Base-by-base conservation (phyloP, 305 asterid species). In the Ilex paraguariensis region DNA sequence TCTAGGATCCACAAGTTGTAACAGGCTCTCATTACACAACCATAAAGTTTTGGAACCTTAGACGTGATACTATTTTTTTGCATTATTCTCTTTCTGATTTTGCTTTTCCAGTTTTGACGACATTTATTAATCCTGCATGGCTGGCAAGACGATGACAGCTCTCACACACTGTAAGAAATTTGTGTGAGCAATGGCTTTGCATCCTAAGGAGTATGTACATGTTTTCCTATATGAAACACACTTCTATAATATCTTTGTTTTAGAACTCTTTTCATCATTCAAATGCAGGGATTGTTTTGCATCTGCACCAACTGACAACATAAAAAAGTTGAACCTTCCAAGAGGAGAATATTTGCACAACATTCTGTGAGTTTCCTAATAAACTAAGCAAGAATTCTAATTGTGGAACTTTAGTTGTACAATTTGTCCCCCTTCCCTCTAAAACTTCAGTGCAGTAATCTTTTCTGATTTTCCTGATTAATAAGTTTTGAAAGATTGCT, bases 11-110 rank as follows among this genome's bases (percentile, higher is more conserved):
- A 32, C 99, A 93, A 78, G 97, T 90, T 71, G 70, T 93, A 61
- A 93, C 99, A 32, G 99, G 99, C 66, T 93, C 99, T 63, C 99
- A 93, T 63, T 97, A 93, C 73, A 73, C 95, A 57, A 93, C 99
- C 49, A 93, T 93, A 69, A 93, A 90, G 83, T 69, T 93, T 58
- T 93, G 99, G 99, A 97, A 93, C 81, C 95, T 93, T 68, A 79
- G 99, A 88, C 72, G 78, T 79, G 95, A 97, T 88, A 64, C 54
- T 17, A 31, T 40, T 52, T 13, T 64, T 11, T 31, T 57, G 39
- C 33, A 56, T 60, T 42, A 21, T 70, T n/a, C 54, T n/a, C 57
- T 14, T 60, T 42, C 58, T 52, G 17, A 46, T 21, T 1, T 63
- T 42, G 36, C 31, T 71, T 55, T 55, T 70, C 58, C 64, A 63